These are phyloP conservation scores for Solanum chilense DNA, from an alignment of 257 asterid species.

Conservation along the genomic window DNA sequence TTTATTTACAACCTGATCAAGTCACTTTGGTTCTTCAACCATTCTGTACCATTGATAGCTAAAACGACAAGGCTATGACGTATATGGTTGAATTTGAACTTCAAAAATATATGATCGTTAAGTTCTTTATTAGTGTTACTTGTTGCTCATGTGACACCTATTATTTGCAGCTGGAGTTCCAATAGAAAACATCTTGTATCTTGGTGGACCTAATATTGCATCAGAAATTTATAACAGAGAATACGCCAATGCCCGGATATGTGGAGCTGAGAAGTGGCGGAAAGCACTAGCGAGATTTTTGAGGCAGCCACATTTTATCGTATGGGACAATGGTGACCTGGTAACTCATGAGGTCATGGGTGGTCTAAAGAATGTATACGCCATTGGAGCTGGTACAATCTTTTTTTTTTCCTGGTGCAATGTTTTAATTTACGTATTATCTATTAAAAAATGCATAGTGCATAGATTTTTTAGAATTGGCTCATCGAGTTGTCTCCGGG, in stretches of 20 bases:
- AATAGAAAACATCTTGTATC: constrained; percentile 75
- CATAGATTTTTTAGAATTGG: not conserved
- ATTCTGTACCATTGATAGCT: not conserved
- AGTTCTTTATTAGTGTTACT: not conserved
- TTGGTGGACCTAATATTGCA: constrained; percentile 93
- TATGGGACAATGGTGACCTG: constrained; percentile 86
- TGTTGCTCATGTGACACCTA: not conserved
- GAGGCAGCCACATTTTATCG: constrained; percentile 87
- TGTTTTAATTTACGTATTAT: not conserved
- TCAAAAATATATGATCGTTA: not conserved
- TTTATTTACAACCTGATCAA: not conserved
- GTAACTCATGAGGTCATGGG: constrained; percentile 95
- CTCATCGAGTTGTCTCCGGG: not conserved
- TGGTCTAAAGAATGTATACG: constrained; percentile 80
- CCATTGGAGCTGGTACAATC: constrained; percentile 75
- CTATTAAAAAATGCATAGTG: not conserved
- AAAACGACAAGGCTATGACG: not conserved
- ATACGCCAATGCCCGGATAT: constrained; percentile 83
- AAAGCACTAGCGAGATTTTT: constrained; percentile 71
- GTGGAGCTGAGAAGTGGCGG: constrained; percentile 92
- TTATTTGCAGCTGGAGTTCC: constrained; percentile 57
- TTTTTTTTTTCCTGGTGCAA: not conserved
- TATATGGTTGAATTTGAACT: not conserved
- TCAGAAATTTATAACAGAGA: constrained; percentile 88
- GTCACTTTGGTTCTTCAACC: not conserved